Percentiles rank a stretch among this genome's conserved stretches.
Conservation (phyloP, 768 basidiomycete genomes). For the Ramaria rubella region DNA sequence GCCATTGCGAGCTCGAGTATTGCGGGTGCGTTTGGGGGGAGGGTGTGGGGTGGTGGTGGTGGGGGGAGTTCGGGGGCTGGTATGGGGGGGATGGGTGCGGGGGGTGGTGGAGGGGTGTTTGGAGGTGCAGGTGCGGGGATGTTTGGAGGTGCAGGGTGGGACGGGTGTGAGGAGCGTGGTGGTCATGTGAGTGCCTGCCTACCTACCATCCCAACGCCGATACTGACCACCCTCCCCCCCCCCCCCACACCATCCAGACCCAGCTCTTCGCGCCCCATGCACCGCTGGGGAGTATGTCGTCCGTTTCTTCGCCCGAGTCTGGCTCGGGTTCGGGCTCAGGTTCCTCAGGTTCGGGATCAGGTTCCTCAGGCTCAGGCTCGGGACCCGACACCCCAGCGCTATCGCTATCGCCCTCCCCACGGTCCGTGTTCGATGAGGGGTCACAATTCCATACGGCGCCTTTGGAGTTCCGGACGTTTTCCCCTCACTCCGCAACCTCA, state of each 20-base stretch:
- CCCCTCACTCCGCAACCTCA: too few relatives aligned
- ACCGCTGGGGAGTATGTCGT: not conserved
- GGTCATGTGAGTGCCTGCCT: too few relatives aligned
- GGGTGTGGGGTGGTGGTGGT: not conserved
- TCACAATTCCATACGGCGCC: not conserved
- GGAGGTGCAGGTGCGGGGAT: not conserved
- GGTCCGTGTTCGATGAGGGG: not conserved
- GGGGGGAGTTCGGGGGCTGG: not conserved
- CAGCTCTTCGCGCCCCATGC: too few relatives aligned
- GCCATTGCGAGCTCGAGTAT: conserved; percentile 6
- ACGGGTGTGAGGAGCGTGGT: not conserved
- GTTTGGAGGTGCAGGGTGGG: not conserved
- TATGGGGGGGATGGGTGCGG: not conserved
- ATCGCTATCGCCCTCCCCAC: not conserved
- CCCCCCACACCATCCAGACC: too few relatives aligned
- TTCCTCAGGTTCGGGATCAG: not conserved
- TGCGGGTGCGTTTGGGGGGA: not conserved
- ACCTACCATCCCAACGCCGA: too few relatives aligned
- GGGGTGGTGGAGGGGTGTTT: not conserved
- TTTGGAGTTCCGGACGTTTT: not conserved
- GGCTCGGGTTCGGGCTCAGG: too few relatives aligned
- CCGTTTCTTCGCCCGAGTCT: not conserved
- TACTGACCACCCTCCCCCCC: too few relatives aligned
- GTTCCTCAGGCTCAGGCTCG: not conserved
- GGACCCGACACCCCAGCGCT: not conserved